These are phyloP conservation scores for Voacanga thouarsii DNA, from an alignment of 257 asterid species.

Conservation along the genomic window DNA sequence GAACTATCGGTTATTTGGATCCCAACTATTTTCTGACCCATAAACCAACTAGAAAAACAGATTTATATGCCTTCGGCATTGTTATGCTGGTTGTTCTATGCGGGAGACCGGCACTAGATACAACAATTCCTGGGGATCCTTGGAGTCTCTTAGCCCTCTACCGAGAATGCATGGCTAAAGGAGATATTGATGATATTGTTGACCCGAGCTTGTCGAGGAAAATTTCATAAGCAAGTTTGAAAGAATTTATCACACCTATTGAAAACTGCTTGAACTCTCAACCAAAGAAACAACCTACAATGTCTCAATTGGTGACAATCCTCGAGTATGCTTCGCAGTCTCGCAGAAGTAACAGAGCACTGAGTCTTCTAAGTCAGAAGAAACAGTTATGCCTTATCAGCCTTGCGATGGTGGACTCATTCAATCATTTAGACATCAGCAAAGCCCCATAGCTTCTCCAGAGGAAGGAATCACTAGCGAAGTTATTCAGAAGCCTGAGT, in stretches of 20 bases:
- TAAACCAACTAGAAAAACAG: conserved; percentile 12
- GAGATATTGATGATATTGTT: conserved; percentile 8
- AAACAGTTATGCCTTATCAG: neutral
- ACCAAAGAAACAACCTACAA: conserved; percentile 20
- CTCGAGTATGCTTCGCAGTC: conserved; percentile 9
- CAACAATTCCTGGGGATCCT: neutral
- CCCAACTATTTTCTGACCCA: conserved; percentile 18
- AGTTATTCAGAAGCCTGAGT: neutral
- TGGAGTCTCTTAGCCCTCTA: neutral
- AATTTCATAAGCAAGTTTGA: too few species aligned
- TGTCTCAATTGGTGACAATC: conserved; percentile 3
- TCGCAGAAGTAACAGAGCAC: neutral
- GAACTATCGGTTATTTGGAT: conserved; percentile 14
- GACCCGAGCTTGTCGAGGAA: too few species aligned
- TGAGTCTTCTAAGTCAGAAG: neutral
- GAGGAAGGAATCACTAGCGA: neutral
- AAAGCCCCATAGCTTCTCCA: neutral
- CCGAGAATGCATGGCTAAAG: conserved; percentile 1
- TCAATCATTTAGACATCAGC: neutral
- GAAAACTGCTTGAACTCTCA: neutral
- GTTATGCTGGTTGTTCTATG: conserved; percentile 14
- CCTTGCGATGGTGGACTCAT: neutral
- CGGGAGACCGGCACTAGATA: conserved; percentile 17
- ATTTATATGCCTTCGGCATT: conserved; percentile 24
- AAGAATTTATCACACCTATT: too few species aligned